These are phyloP conservation scores for Flaveria bidentis DNA, from an alignment of 129 eudicot genomes.

Conservation along the genomic window DNA sequence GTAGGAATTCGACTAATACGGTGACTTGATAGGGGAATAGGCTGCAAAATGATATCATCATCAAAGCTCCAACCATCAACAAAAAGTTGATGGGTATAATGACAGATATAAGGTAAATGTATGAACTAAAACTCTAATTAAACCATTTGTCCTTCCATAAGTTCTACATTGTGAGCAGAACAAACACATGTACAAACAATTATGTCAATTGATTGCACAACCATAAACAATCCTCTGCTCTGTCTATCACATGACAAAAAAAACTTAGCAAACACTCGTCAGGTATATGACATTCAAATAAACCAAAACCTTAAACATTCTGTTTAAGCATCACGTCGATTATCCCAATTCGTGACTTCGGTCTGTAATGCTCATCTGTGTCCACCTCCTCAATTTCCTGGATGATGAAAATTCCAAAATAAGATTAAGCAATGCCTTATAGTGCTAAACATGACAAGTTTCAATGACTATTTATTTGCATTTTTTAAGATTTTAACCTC, in stretches of 20 bases:
- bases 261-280: constrained; percentile 11
- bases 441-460: neutral
- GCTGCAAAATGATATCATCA: too few relatives aligned
- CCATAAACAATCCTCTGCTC: constrained; percentile 20
- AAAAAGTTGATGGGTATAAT: constrained; percentile 5
- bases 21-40: too few relatives aligned
- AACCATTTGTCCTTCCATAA: constrained; percentile 20
- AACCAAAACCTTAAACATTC: constrained; percentile 40
- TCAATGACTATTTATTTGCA: neutral
- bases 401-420: constrained; percentile 19
- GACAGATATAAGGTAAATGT: constrained; percentile 24
- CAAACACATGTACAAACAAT: constrained; percentile 38
- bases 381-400: constrained; percentile 94
- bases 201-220: constrained; percentile 29
- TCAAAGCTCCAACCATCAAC: neutral
- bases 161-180: constrained; percentile 24
- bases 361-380: constrained; percentile 84
- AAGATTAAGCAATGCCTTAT: neutral
- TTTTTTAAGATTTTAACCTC: neutral
- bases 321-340: constrained; percentile 66
- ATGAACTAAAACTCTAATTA: constrained; percentile 30
- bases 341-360: constrained; percentile 79
- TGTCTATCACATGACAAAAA: constrained; percentile 15
- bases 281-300: constrained; percentile 15
- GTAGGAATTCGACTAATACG: too few relatives aligned